phyloP scores from a whole-genome alignment of 257 asterid species.

The Plantago elongata region DNA sequence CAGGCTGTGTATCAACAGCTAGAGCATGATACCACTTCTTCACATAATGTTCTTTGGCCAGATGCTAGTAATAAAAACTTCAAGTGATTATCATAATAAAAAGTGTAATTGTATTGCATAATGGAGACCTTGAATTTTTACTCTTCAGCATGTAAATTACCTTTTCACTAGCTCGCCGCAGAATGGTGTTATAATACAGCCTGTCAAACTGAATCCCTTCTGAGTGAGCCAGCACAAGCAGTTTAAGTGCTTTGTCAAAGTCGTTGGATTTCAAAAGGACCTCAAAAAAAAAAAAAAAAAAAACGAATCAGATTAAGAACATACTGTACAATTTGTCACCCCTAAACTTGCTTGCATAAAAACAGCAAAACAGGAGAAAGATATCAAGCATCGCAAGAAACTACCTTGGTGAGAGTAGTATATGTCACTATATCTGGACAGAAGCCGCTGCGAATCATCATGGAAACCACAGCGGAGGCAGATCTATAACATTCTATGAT shows the following conservation, averaged over 20 bases:
- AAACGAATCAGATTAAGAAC: constrained; percentile 1
- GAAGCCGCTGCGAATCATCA: constrained; percentile 75
- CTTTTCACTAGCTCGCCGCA: constrained; percentile 56
- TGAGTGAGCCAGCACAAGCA: constrained; percentile 40
- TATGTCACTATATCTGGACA: constrained; percentile 38
- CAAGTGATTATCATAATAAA: background rate
- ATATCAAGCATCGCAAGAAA: background rate
- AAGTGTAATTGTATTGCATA: background rate
- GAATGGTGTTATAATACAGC: constrained; percentile 57
- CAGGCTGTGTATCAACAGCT: too few relatives aligned
- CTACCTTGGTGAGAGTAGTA: constrained; percentile 69
- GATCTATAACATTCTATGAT: constrained; percentile 49
- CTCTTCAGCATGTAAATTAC: constrained; percentile 30
- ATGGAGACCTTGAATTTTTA: background rate
- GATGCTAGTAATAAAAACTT: background rate
- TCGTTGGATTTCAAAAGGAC: constrained; percentile 42
- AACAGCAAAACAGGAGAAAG: background rate
- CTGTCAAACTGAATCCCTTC: constrained; percentile 59
- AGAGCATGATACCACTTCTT: too few relatives aligned
- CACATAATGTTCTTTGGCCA: too few relatives aligned
- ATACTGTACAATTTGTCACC: background rate
- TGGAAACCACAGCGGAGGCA: constrained; percentile 57
- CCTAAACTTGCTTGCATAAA: constrained; percentile 1
- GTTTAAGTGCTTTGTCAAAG: constrained; percentile 47
- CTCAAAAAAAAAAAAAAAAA: constrained; percentile 31